Base-by-base conservation (phyloP, 192 early-diverging fungal species). In the Allomyces javanicus region DNA sequence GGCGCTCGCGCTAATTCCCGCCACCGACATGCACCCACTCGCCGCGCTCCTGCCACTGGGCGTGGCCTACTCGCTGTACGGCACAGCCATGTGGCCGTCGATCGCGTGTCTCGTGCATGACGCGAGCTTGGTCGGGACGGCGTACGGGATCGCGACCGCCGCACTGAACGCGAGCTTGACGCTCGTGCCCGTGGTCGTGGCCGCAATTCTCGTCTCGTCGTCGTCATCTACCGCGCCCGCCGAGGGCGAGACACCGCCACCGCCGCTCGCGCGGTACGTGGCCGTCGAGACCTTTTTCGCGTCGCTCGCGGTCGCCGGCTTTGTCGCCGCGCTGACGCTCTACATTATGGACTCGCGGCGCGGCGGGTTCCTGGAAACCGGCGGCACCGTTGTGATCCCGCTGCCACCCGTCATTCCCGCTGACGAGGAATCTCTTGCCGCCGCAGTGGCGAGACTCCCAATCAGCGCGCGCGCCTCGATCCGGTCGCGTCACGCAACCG, bases 61-160 rank as follows among this genome's bases (percentile, higher is more conserved):
- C 33, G 63, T 87, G 3, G 67, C 75, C 5, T 84, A 83, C 62
- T 76, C 78, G 1, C 80, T 87, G 62, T 81, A 83, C 65, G 84
- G 84, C 12, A 81, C 79, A 17, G 80, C 78, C 11, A 72, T 87
- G 24, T 85, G 82, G 75, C 83, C 83, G 3, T 78, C 81, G 10
- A 73, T 87, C 45, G 82, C 85, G 9, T 73, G 71, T 33, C 71
- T 84, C 27, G 78, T 84, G n/a, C 73, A 81, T 63, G 74, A 78
- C 25, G 68, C 73, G 50, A 69, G 70, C 44, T 69, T 71, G 14
- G 73, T 67, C 7, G 70, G 69, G 24, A 70, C 73, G 1, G 71
- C 71, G 73, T 74, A 72, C 67, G 73, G 73, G 9, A 68, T 71
- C 1, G 71, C 67, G 1, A 22, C 67, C 0, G 71, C 73, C 6